Evolutionary conservation across 2,329 filamentous ascomycete species (phyloP), one percentile per base, ranked within the genome.

Genomic region (Cercospora sp.): DNA sequence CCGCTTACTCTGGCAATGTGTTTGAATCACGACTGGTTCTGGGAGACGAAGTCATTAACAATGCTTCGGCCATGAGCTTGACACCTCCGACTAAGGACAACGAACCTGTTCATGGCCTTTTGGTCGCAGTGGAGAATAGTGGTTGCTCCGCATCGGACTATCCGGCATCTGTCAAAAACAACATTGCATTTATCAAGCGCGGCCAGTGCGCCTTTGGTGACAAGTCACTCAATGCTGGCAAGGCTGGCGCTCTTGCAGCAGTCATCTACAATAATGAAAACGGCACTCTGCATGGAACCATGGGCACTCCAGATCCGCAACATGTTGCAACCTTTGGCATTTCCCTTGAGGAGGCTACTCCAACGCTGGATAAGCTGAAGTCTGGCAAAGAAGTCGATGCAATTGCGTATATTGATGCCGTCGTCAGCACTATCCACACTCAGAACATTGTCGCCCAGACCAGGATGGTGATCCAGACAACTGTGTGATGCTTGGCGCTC

Each of bases 191-290:
- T 45, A 85, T 94, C 71, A 82, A 85, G 43, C 89, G 92, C 61
- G 92, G 92, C 61, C 83, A 80, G 2, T 95, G 92, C 76, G 72
- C 88, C 6, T 95, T 94, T 73, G 90, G 89, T 13, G 80, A 84
- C 69, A 95, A 95, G 82, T 90, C 90, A 1, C 84, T 84, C 63
- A 81, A 86, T 13, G 91, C 92, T 6, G 90, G 89, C 45, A 83
- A 82, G 61, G 90, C 90, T 1, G 90, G 91, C 21, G 92, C 92
- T 5, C 78, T 87, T 3, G 91, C 89, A 1, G 90, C 89, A 0
- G 81, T 95, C n/a, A 84, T 95, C 61, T 94, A 92, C 81, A 93
- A 94, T 82, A 90, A 89, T 72, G 87, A 88, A 2, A 80, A 84
- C 71, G 87, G 88, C 1, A 80, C 85, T 0, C 90, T 87, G 61